Evolutionary conservation across 108 stramenopile genomes (phyloP), one percentile per base, ranked within the genome.

Genomic region (Nitzschia putrida): DNA sequence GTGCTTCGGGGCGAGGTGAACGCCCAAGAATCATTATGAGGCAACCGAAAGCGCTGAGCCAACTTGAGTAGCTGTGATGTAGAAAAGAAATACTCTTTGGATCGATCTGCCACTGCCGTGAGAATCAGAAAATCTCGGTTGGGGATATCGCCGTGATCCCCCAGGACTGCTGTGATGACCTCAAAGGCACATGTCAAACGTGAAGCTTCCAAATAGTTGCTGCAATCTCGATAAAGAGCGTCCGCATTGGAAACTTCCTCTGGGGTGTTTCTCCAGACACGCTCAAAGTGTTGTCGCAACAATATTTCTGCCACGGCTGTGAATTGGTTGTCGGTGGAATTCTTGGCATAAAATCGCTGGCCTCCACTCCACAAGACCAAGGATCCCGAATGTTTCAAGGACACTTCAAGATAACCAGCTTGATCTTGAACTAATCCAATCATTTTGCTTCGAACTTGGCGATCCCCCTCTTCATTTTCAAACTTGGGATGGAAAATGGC

Each of bases 401-500:
- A 78, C n/a, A 88, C 93, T 78, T 94, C 93, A 22, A 91, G 58
- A 67, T 91, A 88, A 44, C 88, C 93, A 22, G 56, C 11, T 13
- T 68, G 29, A 3, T 60, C 10, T 4, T 57, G 23, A 0, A 93
- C 80, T 23, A 45, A 66, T 26, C 77, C 43, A 44, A 79, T 75
- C 92, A 93, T 93, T 57, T 74, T 51, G 20, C 71, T 57, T 18
- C 92, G 84, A 45, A 93, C 80, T 44, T 10, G 61, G 66, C 68
- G 56, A 68, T 78, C 44, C 57, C 47, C 70, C 57, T 54, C 51
- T 77, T 94, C 93, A 66, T 94, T 94, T 56, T 91, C 93, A 69
- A 94, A 94, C 65, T 94, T 94, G 12, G 93, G 93, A 79, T 90
- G 87, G 67, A 94, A 94, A 23, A 94, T 88, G 10, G 87, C 93